Percentiles rank a stretch among this genome's conserved stretches.
Conservation (phyloP, 306 rosid species). For the Bauhinia variegata region DNA sequence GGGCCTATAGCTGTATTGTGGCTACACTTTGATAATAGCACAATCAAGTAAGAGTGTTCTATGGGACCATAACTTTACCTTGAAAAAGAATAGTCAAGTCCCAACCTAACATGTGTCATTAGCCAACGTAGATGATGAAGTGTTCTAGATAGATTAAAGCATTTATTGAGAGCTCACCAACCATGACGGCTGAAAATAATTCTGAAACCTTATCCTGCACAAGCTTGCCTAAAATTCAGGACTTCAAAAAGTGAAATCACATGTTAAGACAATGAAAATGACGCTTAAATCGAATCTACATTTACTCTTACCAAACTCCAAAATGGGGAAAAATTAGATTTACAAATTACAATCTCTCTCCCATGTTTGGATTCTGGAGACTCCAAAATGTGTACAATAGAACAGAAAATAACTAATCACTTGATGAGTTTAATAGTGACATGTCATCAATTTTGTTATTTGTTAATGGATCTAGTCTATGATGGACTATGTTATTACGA, state of each 20-base stretch:
- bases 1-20: conserved; percentile 5
- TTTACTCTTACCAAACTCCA: conserved; percentile 3
- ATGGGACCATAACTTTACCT: conserved; percentile 38
- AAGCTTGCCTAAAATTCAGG: not conserved
- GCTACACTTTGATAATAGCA: conserved; percentile 16
- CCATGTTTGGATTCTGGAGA: conserved; percentile 22
- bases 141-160: not conserved
- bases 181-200: too few species aligned
- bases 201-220: not conserved
- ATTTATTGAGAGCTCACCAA: not conserved
- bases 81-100: conserved; percentile 17
- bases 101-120: conserved; percentile 26
- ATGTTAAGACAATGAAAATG: conserved; percentile 4
- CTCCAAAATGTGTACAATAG: conserved; percentile 26
- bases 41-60: conserved; percentile 24
- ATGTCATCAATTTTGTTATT: too few species aligned
- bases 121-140: not conserved
- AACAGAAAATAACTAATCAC: conserved; percentile 28
- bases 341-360: not conserved
- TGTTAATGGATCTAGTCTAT: too few species aligned
- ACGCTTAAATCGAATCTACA: conserved; percentile 10
- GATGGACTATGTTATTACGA: too few species aligned
- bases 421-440: too few species aligned
- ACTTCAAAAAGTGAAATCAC: conserved; percentile 16
- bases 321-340: conserved; percentile 12